Evolutionary conservation across 2,329 filamentous ascomycete species (phyloP).

Genomic region (Dactylellina haptotyla): DNA sequence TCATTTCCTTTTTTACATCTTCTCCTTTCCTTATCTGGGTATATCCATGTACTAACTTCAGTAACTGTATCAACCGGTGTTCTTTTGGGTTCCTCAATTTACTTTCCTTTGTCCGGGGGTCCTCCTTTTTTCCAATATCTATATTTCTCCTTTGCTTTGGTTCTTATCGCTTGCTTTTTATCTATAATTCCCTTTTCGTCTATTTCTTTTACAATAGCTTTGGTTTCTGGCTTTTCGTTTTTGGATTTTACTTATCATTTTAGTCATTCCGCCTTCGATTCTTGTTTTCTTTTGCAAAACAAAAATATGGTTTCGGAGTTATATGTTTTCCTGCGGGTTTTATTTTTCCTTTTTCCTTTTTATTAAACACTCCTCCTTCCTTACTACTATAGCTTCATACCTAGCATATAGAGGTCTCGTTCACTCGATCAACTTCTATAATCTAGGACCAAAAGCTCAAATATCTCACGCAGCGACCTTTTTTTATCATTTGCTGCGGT

Average conservation of each 20-base stretch:
- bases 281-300: slow-evolving; percentile 17
- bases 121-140: slow-evolving; percentile 9
- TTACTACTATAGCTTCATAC: neutral
- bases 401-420: slow-evolving; percentile 1
- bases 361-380: neutral
- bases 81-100: slow-evolving; percentile 35
- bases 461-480: neutral
- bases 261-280: slow-evolving; percentile 13
- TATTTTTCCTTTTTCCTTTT: slow-evolving; percentile 10
- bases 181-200: slow-evolving; percentile 28
- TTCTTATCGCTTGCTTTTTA: slow-evolving; percentile 42
- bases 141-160: slow-evolving; percentile 22
- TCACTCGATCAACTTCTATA: slow-evolving; percentile 4
- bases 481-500: slow-evolving; percentile 21
- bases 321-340: slow-evolving; percentile 34
- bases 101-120: slow-evolving; percentile 49
- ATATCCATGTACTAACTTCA: slow-evolving; percentile 51
- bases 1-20: slow-evolving; percentile 12
- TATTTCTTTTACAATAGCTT: slow-evolving; percentile 10
- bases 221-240: slow-evolving; percentile 26
- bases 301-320: slow-evolving; percentile 52
- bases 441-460: neutral
- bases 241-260: slow-evolving; percentile 32
- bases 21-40: slow-evolving; percentile 30
- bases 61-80: slow-evolving; percentile 50